Evolutionary conservation across 805 yeast genomes (phyloP).

Genomic region (Kurtzmaniella fragi): DNA sequence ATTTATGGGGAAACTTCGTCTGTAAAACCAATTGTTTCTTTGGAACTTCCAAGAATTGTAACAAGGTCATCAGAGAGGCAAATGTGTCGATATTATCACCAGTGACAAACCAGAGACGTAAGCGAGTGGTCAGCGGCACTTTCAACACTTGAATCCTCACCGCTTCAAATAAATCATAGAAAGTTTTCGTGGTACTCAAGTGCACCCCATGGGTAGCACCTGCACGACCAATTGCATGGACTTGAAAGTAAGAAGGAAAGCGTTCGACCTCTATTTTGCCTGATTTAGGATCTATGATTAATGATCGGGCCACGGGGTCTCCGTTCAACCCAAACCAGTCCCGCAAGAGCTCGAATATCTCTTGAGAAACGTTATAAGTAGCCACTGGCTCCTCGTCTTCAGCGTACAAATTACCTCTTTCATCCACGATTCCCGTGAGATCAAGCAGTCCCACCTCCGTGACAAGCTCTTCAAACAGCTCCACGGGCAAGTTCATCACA

Average conservation of each 20-base stretch:
- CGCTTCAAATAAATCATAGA: slow-evolving; percentile 25
- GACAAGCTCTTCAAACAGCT: slow-evolving; percentile 21
- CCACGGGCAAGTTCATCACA: slow-evolving; percentile 30
- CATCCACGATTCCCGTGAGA: slow-evolving; percentile 40
- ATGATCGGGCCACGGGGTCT: slow-evolving; percentile 26
- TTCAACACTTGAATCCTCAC: slow-evolving; percentile 19
- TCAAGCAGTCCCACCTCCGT: slow-evolving; percentile 43
- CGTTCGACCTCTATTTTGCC: slow-evolving; percentile 29
- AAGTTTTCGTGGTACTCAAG: slow-evolving; percentile 30
- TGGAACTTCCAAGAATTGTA: slow-evolving; percentile 24
- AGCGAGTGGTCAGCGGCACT: slow-evolving; percentile 11
- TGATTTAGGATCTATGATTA: slow-evolving; percentile 18
- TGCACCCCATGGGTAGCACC: slow-evolving; percentile 10
- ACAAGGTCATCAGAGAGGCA: slow-evolving; percentile 18
- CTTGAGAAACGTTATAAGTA: slow-evolving; percentile 31
- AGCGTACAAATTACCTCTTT: slow-evolving; percentile 37
- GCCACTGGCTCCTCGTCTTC: slow-evolving; percentile 12
- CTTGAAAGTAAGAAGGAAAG: slow-evolving; percentile 29
- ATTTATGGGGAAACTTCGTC: slow-evolving; percentile 14
- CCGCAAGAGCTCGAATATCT: slow-evolving; percentile 39
- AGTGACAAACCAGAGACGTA: slow-evolving; percentile 36
- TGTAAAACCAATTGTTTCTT: slow-evolving; percentile 24
- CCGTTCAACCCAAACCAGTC: slow-evolving; percentile 53
- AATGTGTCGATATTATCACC: slow-evolving; percentile 16
- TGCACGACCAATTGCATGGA: slow-evolving; percentile 22